These are phyloP conservation scores for Cardamine occulta DNA, from an alignment of 345 rosid genomes.

Conservation along the genomic window DNA sequence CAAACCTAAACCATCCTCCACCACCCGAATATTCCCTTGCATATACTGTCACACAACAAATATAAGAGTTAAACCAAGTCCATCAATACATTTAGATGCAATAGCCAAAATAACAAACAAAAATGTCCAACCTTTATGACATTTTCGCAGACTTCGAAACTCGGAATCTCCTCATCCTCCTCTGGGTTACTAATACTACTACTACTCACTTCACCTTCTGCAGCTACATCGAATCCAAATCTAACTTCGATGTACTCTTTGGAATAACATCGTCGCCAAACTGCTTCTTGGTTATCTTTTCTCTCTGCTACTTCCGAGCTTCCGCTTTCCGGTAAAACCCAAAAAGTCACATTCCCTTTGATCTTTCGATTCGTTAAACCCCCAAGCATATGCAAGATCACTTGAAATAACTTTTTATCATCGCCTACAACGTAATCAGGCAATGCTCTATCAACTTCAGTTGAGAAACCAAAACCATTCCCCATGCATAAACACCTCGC, in stretches of 20 bases:
- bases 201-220: conserved; percentile 46
- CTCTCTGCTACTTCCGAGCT: conserved; percentile 48
- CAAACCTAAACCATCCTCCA: conserved; percentile 56
- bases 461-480: conserved; percentile 66
- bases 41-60: conserved; percentile 54
- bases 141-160: conserved; percentile 69
- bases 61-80: neutral
- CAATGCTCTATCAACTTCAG: conserved; percentile 70
- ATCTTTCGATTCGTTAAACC: conserved; percentile 50
- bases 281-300: conserved; percentile 64
- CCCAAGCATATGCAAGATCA: conserved; percentile 83
- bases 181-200: conserved; percentile 46
- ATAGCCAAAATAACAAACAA: neutral
- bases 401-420: conserved; percentile 75
- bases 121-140: conserved; percentile 61
- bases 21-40: conserved; percentile 75
- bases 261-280: conserved; percentile 60
- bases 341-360: conserved; percentile 56
- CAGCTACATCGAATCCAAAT: conserved; percentile 58
- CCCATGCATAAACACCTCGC: conserved; percentile 77
- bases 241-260: conserved; percentile 64
- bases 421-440: conserved; percentile 80
- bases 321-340: conserved; percentile 56
- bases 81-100: conserved; percentile 5
- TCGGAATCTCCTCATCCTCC: conserved; percentile 66